phyloP scores from a whole-genome alignment of 2,329 filamentous ascomycete species.

The Hymenoscyphus occultus region DNA sequence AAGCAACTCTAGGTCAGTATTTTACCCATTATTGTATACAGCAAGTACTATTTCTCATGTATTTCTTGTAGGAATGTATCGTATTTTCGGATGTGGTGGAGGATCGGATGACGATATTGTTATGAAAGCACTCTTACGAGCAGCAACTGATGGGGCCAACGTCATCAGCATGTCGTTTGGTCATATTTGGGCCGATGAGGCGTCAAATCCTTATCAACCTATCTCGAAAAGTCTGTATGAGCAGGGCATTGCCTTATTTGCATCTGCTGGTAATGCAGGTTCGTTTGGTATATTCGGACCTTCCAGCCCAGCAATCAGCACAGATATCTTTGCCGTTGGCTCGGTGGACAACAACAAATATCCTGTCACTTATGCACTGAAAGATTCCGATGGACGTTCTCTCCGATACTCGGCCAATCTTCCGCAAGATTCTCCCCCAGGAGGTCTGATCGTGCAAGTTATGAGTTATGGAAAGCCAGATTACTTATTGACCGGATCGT shows the following conservation, averaged over 20 bases:
- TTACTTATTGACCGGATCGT: neutral
- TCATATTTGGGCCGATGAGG: slow-evolving; percentile 8
- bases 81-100: slow-evolving; percentile 24
- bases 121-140: slow-evolving; percentile 25
- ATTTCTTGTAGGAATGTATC: slow-evolving; percentile 21
- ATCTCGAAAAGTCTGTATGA: slow-evolving; percentile 14
- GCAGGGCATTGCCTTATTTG: slow-evolving; percentile 17
- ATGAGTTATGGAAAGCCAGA: neutral
- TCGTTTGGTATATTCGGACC: slow-evolving; percentile 6
- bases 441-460: neutral
- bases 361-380: slow-evolving; percentile 22
- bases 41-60: neutral
- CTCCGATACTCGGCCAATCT: slow-evolving; percentile 25
- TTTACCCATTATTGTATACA: neutral
- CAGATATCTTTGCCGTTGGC: slow-evolving; percentile 22
- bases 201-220: slow-evolving; percentile 15
- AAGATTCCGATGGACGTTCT: slow-evolving; percentile 16
- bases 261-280: slow-evolving; percentile 22
- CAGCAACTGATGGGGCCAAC: slow-evolving; percentile 26
- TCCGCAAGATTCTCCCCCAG: slow-evolving; percentile 17
- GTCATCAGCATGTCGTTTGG: slow-evolving; percentile 30
- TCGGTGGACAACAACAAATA: slow-evolving; percentile 21
- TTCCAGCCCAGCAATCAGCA: slow-evolving; percentile 14
- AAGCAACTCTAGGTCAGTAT: slow-evolving; percentile 20
- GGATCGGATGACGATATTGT: slow-evolving; percentile 22